These are phyloP conservation scores for Aspergillus sclerotialis DNA, from an alignment of 2,329 filamentous ascomycete genomes.

Conservation along the genomic window DNA sequence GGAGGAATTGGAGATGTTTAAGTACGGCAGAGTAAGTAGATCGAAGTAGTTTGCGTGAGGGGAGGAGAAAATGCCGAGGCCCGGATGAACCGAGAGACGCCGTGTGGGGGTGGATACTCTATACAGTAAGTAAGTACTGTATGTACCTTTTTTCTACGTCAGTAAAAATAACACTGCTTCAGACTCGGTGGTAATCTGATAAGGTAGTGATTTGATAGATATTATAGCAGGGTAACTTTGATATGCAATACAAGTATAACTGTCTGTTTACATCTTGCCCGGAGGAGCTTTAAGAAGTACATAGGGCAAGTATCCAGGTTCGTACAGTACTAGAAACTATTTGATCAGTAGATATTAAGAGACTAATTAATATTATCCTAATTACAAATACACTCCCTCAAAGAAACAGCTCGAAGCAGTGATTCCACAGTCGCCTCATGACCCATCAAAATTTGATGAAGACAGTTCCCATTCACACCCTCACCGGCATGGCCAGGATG, in stretches of 20 bases:
- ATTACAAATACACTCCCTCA: constrained; percentile 21
- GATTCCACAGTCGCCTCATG: constrained; percentile 22
- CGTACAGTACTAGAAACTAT: too few species aligned
- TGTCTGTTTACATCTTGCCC: too few species aligned
- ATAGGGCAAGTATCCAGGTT: too few species aligned
- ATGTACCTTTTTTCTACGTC: too few species aligned
- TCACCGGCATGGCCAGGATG: too few species aligned
- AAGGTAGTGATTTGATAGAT: too few species aligned
- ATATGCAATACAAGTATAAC: too few species aligned
- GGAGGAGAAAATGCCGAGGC: constrained; percentile 13
- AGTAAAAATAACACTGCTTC: too few species aligned
- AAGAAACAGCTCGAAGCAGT: constrained; percentile 20
- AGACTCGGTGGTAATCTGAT: too few species aligned
- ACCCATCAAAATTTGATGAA: constrained; percentile 21
- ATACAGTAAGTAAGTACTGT: too few species aligned
- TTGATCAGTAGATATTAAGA: constrained; percentile 5
- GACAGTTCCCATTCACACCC: constrained; percentile 12
- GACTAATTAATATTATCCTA: constrained; percentile 6
- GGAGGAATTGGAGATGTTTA: constrained; percentile 2
- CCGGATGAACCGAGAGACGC: constrained; percentile 13
- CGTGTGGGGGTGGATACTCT: constrained; percentile 13
- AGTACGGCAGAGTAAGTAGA: not conserved
- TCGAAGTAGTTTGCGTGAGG: not conserved
- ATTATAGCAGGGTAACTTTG: too few species aligned
- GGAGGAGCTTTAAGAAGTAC: too few species aligned